Conservation (phyloP, 2,329 filamentous ascomycete species). For the Hypomyces rosellus region DNA sequence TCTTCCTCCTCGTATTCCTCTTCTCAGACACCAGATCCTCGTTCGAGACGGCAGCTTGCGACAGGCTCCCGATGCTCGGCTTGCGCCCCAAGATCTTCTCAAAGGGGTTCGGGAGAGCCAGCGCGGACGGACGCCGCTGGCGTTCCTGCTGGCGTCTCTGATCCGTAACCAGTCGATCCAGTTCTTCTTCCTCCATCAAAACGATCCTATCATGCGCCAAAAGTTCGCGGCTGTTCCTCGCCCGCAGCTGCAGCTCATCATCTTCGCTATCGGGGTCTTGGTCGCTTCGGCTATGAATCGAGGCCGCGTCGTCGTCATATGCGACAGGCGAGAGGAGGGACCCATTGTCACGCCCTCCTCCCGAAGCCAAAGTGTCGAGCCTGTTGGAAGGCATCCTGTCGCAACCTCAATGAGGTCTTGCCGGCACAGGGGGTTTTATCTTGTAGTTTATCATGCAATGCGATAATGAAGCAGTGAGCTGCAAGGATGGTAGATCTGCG, state of each 20-base stretch:
- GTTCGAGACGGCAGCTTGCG: slow-evolving; percentile 36
- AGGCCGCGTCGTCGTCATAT: slow-evolving; percentile 65
- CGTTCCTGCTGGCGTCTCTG: slow-evolving; percentile 44
- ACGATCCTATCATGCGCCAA: slow-evolving; percentile 64
- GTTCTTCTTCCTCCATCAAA: slow-evolving; percentile 69
- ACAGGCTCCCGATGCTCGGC: slow-evolving; percentile 28
- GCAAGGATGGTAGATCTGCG: slow-evolving; percentile 5
- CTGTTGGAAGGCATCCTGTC: slow-evolving; percentile 15
- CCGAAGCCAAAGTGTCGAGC: slow-evolving; percentile 18
- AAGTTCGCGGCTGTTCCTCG: slow-evolving; percentile 63
- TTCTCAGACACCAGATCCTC: slow-evolving; percentile 46
- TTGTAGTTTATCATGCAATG: neutral
- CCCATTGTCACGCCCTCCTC: slow-evolving; percentile 23
- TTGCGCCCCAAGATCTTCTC: slow-evolving; percentile 37
- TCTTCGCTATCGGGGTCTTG: slow-evolving; percentile 74
- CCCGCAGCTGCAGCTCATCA: slow-evolving; percentile 59
- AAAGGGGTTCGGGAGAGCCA: slow-evolving; percentile 46
- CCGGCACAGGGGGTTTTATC: neutral
- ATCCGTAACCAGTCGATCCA: slow-evolving; percentile 53
- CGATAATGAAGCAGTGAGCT: neutral
- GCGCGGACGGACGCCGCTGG: slow-evolving; percentile 42
- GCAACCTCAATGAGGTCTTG: slow-evolving; percentile 8
- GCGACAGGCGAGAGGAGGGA: slow-evolving; percentile 56
- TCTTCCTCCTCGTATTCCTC: slow-evolving; percentile 40
- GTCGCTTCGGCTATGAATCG: slow-evolving; percentile 60